Conservation (phyloP, 768 basidiomycete species). For the Pulveroboletus frians region DNA sequence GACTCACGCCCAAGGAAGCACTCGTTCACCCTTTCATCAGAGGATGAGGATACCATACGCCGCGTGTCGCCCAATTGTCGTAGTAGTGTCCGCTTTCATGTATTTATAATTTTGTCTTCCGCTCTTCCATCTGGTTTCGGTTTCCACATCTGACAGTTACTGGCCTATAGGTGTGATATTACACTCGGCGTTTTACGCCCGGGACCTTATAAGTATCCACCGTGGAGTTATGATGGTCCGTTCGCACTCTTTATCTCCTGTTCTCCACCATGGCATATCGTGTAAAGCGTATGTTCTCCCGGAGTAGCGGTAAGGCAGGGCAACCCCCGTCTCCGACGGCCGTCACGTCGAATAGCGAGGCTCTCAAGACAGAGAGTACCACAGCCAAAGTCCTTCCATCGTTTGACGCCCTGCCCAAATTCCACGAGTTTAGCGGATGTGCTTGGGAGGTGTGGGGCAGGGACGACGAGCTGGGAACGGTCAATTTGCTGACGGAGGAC, state of each 20-base stretch:
- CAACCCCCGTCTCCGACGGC: slow-evolving; percentile 1
- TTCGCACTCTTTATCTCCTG: neutral
- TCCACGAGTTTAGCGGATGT: slow-evolving; percentile 46
- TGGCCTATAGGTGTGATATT: slow-evolving; percentile 7
- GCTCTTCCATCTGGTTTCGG: slow-evolving; percentile 3
- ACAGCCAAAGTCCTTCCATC: slow-evolving; percentile 33
- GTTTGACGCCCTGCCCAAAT: slow-evolving; percentile 46
- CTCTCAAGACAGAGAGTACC: slow-evolving; percentile 4
- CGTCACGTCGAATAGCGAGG: neutral
- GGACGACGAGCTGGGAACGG: slow-evolving; percentile 61
- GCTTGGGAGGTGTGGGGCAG: slow-evolving; percentile 68
- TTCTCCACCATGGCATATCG: slow-evolving; percentile 11
- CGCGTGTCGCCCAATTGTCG: slow-evolving; percentile 14
- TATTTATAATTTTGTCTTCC: slow-evolving; percentile 21
- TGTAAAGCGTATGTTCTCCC: slow-evolving; percentile 14
- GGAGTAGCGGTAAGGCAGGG: slow-evolving; percentile 7
- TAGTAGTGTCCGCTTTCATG: slow-evolving; percentile 12
- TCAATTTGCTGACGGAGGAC: slow-evolving; percentile 59
- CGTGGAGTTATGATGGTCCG: neutral
- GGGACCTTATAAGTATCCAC: neutral
- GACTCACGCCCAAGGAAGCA: slow-evolving; percentile 88
- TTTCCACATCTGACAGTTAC: slow-evolving; percentile 9
- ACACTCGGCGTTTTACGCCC: too few species aligned
- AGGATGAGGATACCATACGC: slow-evolving; percentile 32
- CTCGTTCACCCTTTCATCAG: slow-evolving; percentile 83